A percentile compares a stretch with the other conserved stretches of the same genome.
These are phyloP conservation scores for Fragaria nilgerrensis DNA, from an alignment of 306 rosid species.

Conservation along the genomic window DNA sequence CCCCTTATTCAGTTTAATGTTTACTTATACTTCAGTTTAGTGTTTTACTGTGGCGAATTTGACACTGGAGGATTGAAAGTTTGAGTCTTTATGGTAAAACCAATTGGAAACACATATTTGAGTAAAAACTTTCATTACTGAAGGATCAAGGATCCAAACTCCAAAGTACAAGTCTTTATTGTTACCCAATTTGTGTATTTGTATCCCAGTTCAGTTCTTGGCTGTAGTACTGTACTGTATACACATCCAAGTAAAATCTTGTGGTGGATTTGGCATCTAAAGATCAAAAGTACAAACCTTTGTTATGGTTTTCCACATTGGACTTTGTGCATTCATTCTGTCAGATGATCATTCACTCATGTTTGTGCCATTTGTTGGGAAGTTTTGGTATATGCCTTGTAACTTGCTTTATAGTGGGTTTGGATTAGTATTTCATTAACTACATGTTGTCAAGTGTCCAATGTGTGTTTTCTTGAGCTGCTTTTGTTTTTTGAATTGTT, in stretches of 20 bases:
- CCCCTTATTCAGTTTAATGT: background rate
- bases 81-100: background rate
- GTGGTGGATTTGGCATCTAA: background rate
- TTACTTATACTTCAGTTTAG: background rate
- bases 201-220: background rate
- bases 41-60: background rate
- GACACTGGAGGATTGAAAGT: background rate
- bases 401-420: background rate
- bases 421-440: background rate
- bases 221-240: background rate
- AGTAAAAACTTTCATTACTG: background rate
- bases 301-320: background rate
- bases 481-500: background rate
- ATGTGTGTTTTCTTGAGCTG: background rate
- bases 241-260: background rate
- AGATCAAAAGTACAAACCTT: background rate
- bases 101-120: background rate
- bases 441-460: background rate
- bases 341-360: background rate
- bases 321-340: background rate
- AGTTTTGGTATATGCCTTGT: background rate
- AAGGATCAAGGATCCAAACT: background rate
- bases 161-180: background rate
- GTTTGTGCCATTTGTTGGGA: background rate
- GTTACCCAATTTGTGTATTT: background rate